phyloP scores from a whole-genome alignment of 2,329 filamentous ascomycete species.

The Graphiopsis chlorocephala region DNA sequence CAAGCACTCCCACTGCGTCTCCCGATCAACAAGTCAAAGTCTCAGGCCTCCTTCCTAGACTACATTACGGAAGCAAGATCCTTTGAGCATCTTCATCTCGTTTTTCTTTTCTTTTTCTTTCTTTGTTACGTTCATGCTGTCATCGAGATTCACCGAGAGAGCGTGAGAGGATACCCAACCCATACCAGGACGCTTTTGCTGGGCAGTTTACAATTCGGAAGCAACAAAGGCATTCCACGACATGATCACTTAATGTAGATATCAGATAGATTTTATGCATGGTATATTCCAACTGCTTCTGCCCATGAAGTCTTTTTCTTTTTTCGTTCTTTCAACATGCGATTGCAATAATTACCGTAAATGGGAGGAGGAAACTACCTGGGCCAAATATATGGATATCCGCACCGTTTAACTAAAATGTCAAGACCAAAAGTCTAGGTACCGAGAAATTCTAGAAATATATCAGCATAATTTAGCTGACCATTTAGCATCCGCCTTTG shows the following conservation, averaged over 20 bases:
- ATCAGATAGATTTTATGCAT: background rate
- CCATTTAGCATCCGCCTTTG: background rate
- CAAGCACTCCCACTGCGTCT: background rate
- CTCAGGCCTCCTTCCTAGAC: background rate
- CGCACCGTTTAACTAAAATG: no score
- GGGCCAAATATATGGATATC: no score
- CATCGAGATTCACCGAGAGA: background rate
- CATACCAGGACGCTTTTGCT: background rate
- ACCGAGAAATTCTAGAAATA: background rate
- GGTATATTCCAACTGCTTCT: background rate
- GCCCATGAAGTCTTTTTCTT: no score
- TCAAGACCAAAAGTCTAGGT: background rate
- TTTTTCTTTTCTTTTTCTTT: background rate
- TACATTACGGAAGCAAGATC: background rate
- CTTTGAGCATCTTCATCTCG: background rate
- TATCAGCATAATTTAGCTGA: slow-evolving; percentile 1
- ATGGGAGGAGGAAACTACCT: no score
- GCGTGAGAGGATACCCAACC: background rate
- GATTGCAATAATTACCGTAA: no score
- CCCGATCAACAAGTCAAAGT: background rate
- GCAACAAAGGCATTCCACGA: background rate
- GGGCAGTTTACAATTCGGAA: background rate
- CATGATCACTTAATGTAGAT: background rate
- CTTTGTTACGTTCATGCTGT: background rate
- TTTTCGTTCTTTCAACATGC: no score